A percentile compares a stretch with the other conserved stretches of the same genome.
Conservation (phyloP, 2,329 filamentous ascomycete genomes). For the Aaosphaeria arxii region DNA sequence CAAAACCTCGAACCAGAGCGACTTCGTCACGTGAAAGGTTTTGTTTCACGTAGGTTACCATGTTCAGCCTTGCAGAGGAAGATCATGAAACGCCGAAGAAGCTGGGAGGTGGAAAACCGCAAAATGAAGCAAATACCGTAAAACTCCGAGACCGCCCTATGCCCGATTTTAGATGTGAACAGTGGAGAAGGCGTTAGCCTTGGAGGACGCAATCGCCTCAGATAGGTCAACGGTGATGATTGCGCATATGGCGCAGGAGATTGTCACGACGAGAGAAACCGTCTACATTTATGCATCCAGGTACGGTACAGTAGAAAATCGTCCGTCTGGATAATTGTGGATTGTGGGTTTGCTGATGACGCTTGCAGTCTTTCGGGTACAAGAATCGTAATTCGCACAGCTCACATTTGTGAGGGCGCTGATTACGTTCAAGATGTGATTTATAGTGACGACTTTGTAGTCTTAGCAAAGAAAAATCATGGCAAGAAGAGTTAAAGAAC, state of each 20-base stretch:
- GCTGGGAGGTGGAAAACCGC: too few relatives aligned
- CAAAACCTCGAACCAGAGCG: too few relatives aligned
- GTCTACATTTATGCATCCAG: constrained; percentile 23
- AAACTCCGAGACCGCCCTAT: too few relatives aligned
- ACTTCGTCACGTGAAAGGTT: too few relatives aligned
- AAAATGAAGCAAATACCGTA: too few relatives aligned
- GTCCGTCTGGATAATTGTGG: constrained; percentile 9
- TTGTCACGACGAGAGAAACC: constrained; percentile 37
- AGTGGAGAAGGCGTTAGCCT: too few relatives aligned
- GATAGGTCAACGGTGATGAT: constrained; percentile 13
- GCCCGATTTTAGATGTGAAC: too few relatives aligned
- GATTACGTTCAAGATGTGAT: constrained; percentile 19
- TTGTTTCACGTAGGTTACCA: too few relatives aligned
- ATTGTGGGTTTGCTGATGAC: constrained; percentile 27
- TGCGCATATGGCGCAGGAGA: constrained; percentile 30
- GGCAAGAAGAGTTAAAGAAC: background rate
- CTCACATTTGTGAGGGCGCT: constrained; percentile 30
- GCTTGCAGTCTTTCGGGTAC: constrained; percentile 32
- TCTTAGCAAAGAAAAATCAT: constrained; percentile 4
- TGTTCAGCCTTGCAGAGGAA: too few relatives aligned
- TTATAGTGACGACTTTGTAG: constrained; percentile 25
- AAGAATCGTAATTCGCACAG: constrained; percentile 27
- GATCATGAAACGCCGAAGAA: too few relatives aligned
- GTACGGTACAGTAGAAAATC: constrained; percentile 18
- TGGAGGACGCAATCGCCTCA: too few relatives aligned